Conservation (phyloP, 148 eudicot genomes). For the Chenopodium quinoa region DNA sequence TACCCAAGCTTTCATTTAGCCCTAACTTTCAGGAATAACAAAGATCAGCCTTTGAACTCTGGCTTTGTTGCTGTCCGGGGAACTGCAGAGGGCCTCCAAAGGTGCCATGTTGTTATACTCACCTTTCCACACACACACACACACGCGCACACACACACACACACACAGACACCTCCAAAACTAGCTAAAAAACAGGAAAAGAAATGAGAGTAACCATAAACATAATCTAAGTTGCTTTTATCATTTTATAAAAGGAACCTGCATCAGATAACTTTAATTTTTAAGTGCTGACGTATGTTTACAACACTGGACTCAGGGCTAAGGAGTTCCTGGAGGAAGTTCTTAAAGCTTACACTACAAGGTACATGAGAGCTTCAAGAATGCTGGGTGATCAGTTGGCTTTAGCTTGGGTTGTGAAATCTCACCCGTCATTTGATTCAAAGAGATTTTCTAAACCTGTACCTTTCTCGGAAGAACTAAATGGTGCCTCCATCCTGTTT, state of each 20-base stretch:
- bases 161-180: neutral
- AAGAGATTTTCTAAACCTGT: constrained; percentile 54
- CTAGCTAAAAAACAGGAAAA: too few species aligned
- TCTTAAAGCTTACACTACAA: constrained; percentile 60
- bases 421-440: constrained; percentile 64
- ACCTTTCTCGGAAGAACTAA: constrained; percentile 55
- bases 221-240: neutral
- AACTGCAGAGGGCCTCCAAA: constrained; percentile 65
- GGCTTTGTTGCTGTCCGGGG: constrained; percentile 96
- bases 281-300: neutral
- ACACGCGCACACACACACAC: neutral
- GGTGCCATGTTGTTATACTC: constrained; percentile 34
- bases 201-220: neutral
- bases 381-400: constrained; percentile 99
- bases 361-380: constrained; percentile 86
- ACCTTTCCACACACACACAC: neutral
- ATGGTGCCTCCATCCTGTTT: constrained; percentile 72
- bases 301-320: constrained; percentile 47
- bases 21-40: constrained; percentile 95
- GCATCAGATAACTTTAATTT: neutral
- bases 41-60: constrained; percentile 91
- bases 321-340: constrained; percentile 73
- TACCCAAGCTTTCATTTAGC: constrained; percentile 67
- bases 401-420: constrained; percentile 83
- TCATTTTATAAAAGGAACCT: neutral